phyloP scores from a whole-genome alignment of 176 grass and related monocot species.

The Ampelocalamus luodianensis region DNA sequence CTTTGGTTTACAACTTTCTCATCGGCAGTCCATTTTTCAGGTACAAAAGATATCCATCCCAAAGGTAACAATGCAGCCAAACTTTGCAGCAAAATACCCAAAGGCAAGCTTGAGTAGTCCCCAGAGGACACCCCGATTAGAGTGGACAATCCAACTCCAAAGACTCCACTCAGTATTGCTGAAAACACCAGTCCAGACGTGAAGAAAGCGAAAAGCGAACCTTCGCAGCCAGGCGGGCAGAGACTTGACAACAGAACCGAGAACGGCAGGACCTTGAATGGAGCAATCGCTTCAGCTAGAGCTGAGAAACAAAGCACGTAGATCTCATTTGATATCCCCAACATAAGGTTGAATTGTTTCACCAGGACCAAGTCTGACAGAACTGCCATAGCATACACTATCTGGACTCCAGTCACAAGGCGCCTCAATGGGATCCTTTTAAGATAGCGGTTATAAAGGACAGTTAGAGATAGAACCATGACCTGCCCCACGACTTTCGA shows the following conservation, averaged over 20 bases:
- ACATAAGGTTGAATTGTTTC: constrained; percentile 73
- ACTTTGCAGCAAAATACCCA: constrained; percentile 75
- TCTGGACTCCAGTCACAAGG: constrained; percentile 60
- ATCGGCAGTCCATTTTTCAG: constrained; percentile 50
- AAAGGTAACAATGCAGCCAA: constrained; percentile 76
- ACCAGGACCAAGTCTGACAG: constrained; percentile 74
- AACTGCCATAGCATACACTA: constrained; percentile 65
- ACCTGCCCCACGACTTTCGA: constrained; percentile 88
- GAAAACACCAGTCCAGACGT: constrained; percentile 78
- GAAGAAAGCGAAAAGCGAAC: constrained; percentile 84
- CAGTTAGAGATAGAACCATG: constrained; percentile 69
- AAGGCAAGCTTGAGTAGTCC: constrained; percentile 70
- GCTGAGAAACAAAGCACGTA: constrained; percentile 76
- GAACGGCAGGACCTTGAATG: constrained; percentile 89
- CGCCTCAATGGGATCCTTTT: constrained; percentile 70
- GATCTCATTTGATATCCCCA: constrained; percentile 79
- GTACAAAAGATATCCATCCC: constrained; percentile 72
- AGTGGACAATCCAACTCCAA: constrained; percentile 65
- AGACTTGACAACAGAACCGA: constrained; percentile 71
- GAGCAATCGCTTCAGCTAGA: constrained; percentile 81
- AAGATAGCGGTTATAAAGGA: constrained; percentile 64
- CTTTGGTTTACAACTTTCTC: constrained; percentile 47
- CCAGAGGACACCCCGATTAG: constrained; percentile 67
- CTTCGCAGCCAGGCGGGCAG: constrained; percentile 75
- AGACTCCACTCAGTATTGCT: constrained; percentile 72